Base-by-base conservation (phyloP, 116 monocot genomes). In the Zostera marina region DNA sequence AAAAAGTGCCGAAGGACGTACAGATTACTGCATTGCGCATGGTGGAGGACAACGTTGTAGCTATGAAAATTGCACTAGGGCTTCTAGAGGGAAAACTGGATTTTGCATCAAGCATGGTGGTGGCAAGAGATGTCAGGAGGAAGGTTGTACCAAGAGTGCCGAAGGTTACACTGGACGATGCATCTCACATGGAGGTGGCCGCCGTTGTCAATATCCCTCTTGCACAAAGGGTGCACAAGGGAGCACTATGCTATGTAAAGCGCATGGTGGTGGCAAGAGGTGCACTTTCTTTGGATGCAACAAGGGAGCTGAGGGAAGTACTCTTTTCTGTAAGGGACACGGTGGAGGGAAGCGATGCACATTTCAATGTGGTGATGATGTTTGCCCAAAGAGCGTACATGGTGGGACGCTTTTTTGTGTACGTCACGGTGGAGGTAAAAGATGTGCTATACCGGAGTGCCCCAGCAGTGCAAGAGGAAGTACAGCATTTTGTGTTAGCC, bases 271-370 rank as follows among this genome's bases (percentile, higher is more conserved):
- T 43, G 90, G 90, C 19, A 90, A 81, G 79, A 64, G 84, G 62
- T 90, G 90, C 66, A 72, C 74, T 12, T 47, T 68, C 23, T 42
- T 54, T 13, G 84, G 72, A 1, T 90, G 90, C 68, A 76, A 48
- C 13, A 90, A 81, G 45, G 90, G 90, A 17, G 90, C 84, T 9
- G 90, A 90, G 67, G 90, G 90, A 22, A 84, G 90, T 63, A 84
- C 84, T 2, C 59, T 72, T 8, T 75, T 79, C 58, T 91, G 91
- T 52, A 91, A 85, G 53, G 73, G 75, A 1, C 85, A 91, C 46
- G 91, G 91, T 57, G 85, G 85, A 22, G 91, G 91, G 4, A 91
- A 73, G 63, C 74, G 91, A 6, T 85, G 91, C 55, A 65, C 66
- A 10, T 85, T 79, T 56, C 63, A 73, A 52, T 79, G 76, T 56